phyloP scores from a whole-genome alignment of 2,329 filamentous ascomycete species.

The Ophiocordyceps robertsii region DNA sequence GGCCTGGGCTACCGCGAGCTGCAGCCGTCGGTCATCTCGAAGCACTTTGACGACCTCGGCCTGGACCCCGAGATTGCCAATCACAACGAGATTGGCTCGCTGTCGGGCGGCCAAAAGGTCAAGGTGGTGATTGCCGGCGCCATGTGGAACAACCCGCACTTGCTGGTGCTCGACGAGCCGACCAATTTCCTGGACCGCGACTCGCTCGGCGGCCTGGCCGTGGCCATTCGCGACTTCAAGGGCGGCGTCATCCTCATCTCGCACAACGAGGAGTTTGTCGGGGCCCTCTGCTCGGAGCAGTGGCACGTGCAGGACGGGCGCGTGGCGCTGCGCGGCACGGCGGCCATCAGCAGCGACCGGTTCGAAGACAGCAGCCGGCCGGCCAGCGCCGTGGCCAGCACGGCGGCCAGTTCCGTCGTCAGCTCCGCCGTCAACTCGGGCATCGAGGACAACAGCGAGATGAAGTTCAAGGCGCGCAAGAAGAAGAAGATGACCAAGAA shows the following conservation, averaged over 20 bases:
- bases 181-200: conserved; percentile 99
- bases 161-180: conserved; percentile 94
- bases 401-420: conserved; percentile 43
- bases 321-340: conserved; percentile 69
- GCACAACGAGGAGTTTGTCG: conserved; percentile 98
- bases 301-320: conserved; percentile 87
- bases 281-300: conserved; percentile 88
- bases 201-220: conserved; percentile 89
- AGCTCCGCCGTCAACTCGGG: conserved; percentile 44
- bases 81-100: conserved; percentile 93
- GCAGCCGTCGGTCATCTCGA: conserved; percentile 84
- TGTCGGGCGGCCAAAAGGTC: conserved; percentile 96
- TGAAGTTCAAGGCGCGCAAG: conserved; percentile 83
- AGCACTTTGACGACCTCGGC: conserved; percentile 96
- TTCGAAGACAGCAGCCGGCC: conserved; percentile 72
- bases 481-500: conserved; percentile 99
- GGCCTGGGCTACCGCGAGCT: conserved; percentile 92
- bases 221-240: conserved; percentile 95
- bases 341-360: conserved; percentile 61
- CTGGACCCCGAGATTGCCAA: conserved; percentile 96
- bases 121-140: conserved; percentile 94
- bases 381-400: conserved; percentile 41
- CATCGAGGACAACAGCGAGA: conserved; percentile 58
- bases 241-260: conserved; percentile 99
- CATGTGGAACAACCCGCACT: conserved; percentile 98